A percentile compares a stretch with the other conserved stretches of the same genome.
Evolutionary conservation across 129 eudicot genomes (phyloP).

Genomic region (Flaveria sonorensis): DNA sequence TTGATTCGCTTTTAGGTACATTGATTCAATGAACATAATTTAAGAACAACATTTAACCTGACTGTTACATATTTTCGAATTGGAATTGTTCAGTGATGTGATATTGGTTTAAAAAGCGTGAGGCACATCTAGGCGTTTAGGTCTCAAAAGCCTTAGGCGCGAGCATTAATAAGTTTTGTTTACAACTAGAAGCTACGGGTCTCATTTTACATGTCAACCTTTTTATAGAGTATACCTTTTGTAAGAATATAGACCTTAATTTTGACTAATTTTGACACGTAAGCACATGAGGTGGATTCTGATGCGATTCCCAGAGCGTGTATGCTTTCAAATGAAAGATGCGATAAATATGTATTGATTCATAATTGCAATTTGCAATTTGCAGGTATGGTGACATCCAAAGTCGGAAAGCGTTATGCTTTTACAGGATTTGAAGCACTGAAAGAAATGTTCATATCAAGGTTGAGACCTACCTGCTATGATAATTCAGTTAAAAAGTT

Average conservation of each 20-base stretch:
- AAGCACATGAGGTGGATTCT: too few relatives aligned
- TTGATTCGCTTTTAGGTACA: constrained; percentile 82
- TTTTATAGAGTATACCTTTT: too few relatives aligned
- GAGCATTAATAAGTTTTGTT: too few relatives aligned
- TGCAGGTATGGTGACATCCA: constrained; percentile 97
- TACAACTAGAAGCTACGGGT: too few relatives aligned
- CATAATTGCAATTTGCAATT: not conserved
- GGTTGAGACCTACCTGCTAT: constrained; percentile 34
- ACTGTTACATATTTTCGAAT: not conserved
- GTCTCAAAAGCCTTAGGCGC: too few relatives aligned
- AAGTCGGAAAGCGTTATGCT: constrained; percentile 99
- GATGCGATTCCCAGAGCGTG: too few relatives aligned
- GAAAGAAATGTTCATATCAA: constrained; percentile 81
- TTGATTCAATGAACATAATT: not conserved
- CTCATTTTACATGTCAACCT: too few relatives aligned
- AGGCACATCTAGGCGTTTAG: too few relatives aligned
- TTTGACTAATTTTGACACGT: too few relatives aligned
- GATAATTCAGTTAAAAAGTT: not conserved
- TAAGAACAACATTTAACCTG: not conserved
- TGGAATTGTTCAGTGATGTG: not conserved
- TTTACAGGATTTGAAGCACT: constrained; percentile 89
- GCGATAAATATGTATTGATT: not conserved
- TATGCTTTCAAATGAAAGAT: too few relatives aligned
- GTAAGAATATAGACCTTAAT: too few relatives aligned
- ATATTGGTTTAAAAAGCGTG: not conserved